These are phyloP conservation scores for Cyberlindnera maclurae DNA, from an alignment of 805 yeast species.

Conservation along the genomic window DNA sequence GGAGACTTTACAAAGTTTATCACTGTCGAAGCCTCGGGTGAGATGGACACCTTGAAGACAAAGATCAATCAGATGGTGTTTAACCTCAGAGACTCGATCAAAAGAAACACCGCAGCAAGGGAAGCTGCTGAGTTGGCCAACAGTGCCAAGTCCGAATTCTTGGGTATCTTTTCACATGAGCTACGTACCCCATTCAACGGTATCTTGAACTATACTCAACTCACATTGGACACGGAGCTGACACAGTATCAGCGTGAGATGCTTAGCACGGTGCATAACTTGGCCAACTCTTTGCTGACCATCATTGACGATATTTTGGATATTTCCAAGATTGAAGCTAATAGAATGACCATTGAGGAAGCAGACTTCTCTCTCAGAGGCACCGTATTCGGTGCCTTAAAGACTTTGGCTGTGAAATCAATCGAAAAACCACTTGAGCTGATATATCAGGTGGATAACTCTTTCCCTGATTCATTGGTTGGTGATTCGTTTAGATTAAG, in stretches of 20 bases:
- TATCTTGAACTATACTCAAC: slow-evolving; percentile 87
- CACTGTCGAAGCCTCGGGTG: slow-evolving; percentile 89
- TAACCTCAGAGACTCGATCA: slow-evolving; percentile 80
- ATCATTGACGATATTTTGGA: slow-evolving; percentile 87
- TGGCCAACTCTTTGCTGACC: slow-evolving; percentile 78
- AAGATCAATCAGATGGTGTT: slow-evolving; percentile 75
- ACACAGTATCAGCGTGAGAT: slow-evolving; percentile 90
- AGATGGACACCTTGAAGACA: slow-evolving; percentile 57
- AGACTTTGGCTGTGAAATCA: slow-evolving; percentile 84
- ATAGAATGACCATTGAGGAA: slow-evolving; percentile 87
- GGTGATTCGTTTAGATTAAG: slow-evolving; percentile 87
- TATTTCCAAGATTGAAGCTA: slow-evolving; percentile 90
- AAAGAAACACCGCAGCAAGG: slow-evolving; percentile 87
- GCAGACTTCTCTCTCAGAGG: slow-evolving; percentile 82
- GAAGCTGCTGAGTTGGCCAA: slow-evolving; percentile 92
- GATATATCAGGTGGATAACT: slow-evolving; percentile 74
- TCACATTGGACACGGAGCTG: slow-evolving; percentile 79
- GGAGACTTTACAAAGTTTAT: slow-evolving; percentile 88
- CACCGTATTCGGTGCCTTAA: slow-evolving; percentile 84
- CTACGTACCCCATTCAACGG: slow-evolving; percentile 91
- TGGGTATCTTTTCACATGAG: slow-evolving; percentile 85
- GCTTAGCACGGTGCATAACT: slow-evolving; percentile 82
- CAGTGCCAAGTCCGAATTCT: slow-evolving; percentile 81
- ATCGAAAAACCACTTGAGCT: slow-evolving; percentile 78
- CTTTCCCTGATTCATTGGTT: slow-evolving; percentile 79